A percentile compares a stretch with the other conserved stretches of the same genome.
Conservation (phyloP, 2,329 filamentous ascomycete genomes). For the Arthrobotrys pseudoclavata region DNA sequence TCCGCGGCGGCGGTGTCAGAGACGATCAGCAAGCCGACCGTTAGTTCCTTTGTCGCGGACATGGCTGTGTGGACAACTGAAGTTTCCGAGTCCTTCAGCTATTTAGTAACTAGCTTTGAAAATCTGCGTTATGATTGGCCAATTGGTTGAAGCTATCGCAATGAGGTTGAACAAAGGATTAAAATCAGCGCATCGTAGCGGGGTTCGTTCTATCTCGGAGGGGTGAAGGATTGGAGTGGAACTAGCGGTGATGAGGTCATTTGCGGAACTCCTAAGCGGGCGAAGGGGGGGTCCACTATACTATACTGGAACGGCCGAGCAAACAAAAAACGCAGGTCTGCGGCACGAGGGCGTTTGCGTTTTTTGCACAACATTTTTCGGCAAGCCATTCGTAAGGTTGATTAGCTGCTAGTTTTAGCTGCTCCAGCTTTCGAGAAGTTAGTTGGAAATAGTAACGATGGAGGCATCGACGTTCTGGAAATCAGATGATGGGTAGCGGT, state of each 20-base stretch:
- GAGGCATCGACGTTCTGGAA: neutral
- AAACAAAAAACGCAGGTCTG: neutral
- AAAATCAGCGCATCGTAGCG: neutral
- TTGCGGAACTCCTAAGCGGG: neutral
- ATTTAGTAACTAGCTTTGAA: neutral
- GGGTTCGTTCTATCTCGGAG: neutral
- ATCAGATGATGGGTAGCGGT: neutral
- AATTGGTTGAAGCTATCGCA: constrained; percentile 4
- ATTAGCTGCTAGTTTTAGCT: neutral
- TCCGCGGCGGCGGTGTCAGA: constrained; percentile 90
- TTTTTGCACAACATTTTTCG: neutral
- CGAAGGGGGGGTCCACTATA: constrained; percentile 1
- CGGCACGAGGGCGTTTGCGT: neutral
- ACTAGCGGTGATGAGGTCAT: neutral
- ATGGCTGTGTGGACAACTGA: neutral
- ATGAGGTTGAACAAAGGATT: constrained; percentile 7
- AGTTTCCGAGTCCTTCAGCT: neutral
- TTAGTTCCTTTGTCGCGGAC: constrained; percentile 68
- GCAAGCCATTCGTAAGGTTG: neutral
- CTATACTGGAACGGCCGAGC: neutral
- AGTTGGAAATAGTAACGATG: neutral
- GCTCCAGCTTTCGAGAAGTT: neutral
- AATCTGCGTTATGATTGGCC: constrained; percentile 20
- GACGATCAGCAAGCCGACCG: constrained; percentile 83
- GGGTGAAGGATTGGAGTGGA: constrained; percentile 15